Conservation (phyloP, 768 basidiomycete genomes). For the Suillus sp. region DNA sequence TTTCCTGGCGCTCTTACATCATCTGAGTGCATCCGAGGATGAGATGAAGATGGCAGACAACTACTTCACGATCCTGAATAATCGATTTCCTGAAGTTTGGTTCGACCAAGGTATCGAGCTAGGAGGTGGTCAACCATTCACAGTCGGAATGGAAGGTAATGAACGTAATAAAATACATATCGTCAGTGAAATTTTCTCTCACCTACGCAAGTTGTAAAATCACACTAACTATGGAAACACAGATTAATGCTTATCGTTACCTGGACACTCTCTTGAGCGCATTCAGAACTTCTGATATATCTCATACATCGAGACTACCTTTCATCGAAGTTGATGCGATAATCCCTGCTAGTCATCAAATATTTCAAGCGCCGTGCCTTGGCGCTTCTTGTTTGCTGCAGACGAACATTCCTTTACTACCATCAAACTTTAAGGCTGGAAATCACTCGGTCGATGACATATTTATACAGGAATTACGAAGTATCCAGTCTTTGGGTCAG, state of each 20-base stretch:
- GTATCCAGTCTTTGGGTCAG: slow-evolving; percentile 37
- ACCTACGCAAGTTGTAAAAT: slow-evolving; percentile 9
- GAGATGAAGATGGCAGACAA: slow-evolving; percentile 71
- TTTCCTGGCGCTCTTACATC: slow-evolving; percentile 51
- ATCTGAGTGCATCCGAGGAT: slow-evolving; percentile 47
- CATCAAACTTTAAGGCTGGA: slow-evolving; percentile 29
- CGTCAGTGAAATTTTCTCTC: slow-evolving; percentile 39
- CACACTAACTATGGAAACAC: not conserved
- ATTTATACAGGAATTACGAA: slow-evolving; percentile 43
- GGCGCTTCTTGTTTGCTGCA: slow-evolving; percentile 51
- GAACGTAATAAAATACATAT: slow-evolving; percentile 61
- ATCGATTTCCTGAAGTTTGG: slow-evolving; percentile 60
- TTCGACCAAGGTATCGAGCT: slow-evolving; percentile 64
- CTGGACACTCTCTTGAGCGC: slow-evolving; percentile 38
- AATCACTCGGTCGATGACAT: slow-evolving; percentile 39
- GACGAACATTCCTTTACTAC: slow-evolving; percentile 51
- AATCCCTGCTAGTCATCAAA: not conserved
- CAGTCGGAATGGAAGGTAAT: slow-evolving; percentile 57
- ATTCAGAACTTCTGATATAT: not conserved
- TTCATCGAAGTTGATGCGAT: not conserved
- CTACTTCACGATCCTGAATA: slow-evolving; percentile 62
- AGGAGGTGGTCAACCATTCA: slow-evolving; percentile 62
- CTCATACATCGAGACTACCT: not conserved
- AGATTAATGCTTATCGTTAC: slow-evolving; percentile 50
- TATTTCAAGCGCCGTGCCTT: slow-evolving; percentile 42